Conservation (phyloP, 108 stramenopile species). For the Cyclotella kingstonii region DNA sequence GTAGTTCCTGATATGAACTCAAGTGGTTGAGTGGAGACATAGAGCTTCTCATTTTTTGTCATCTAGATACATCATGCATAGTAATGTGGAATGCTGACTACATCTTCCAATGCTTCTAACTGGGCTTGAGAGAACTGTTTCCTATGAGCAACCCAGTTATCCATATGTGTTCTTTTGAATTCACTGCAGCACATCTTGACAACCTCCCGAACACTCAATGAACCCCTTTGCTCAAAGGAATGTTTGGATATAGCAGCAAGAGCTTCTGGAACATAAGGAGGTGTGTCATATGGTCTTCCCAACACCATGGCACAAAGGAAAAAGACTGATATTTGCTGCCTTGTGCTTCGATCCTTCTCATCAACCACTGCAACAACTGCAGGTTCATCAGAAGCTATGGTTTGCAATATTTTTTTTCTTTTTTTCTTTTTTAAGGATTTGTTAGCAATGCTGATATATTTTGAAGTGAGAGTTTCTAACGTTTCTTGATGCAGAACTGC, state of each 20-base stretch:
- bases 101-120: conserved; percentile 85
- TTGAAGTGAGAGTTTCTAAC: conserved; percentile 58
- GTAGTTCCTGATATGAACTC: too few species aligned
- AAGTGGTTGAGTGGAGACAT: too few species aligned
- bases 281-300: conserved; percentile 83
- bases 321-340: conserved; percentile 81
- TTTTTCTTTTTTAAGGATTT: conserved; percentile 69
- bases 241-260: conserved; percentile 87
- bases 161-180: conserved; percentile 89
- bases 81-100: conserved; percentile 88
- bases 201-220: conserved; percentile 79
- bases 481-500: conserved; percentile 53
- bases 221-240: conserved; percentile 81
- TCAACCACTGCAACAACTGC: conserved; percentile 43
- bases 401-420: conserved; percentile 35
- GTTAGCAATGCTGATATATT: conserved; percentile 69
- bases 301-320: conserved; percentile 79
- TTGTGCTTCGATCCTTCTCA: conserved; percentile 58
- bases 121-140: conserved; percentile 77
- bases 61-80: conserved; percentile 64
- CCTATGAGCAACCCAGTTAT: conserved; percentile 87
- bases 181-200: conserved; percentile 87
- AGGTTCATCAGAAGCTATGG: conserved; percentile 13
- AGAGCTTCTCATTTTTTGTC: too few species aligned
- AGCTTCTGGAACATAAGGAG: conserved; percentile 75